These are phyloP conservation scores for Hypomyces rosellus DNA, from an alignment of 2,329 filamentous ascomycete genomes.

Conservation along the genomic window DNA sequence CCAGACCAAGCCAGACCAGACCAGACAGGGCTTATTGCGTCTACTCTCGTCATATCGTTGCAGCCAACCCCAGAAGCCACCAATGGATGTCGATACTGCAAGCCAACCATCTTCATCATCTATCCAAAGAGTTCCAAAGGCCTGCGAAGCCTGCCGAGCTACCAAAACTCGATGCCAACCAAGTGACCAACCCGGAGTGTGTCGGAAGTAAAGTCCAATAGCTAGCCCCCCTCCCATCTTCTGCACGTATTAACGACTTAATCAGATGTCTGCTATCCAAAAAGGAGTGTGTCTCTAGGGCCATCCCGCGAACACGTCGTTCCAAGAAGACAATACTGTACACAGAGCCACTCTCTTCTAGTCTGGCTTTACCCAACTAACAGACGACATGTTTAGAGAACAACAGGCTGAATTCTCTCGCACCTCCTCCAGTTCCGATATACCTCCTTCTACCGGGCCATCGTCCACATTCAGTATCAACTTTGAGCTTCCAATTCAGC, in stretches of 20 bases:
- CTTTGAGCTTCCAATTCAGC: conserved; percentile 38
- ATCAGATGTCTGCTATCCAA: conserved; percentile 46
- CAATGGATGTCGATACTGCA: too few relatives aligned
- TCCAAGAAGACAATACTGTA: conserved; percentile 32
- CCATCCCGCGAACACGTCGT: conserved; percentile 43
- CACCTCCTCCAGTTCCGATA: conserved; percentile 19
- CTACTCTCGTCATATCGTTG: too few relatives aligned
- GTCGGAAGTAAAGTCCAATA: conserved; percentile 37
- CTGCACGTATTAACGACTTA: neutral
- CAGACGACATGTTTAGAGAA: neutral
- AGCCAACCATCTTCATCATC: too few relatives aligned
- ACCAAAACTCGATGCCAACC: conserved; percentile 49
- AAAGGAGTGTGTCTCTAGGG: conserved; percentile 47
- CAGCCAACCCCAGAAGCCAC: too few relatives aligned
- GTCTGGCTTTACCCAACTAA: neutral
- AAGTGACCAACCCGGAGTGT: conserved; percentile 41
- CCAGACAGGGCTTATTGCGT: too few relatives aligned
- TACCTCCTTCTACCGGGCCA: conserved; percentile 23
- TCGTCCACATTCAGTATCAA: conserved; percentile 49
- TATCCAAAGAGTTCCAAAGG: conserved; percentile 29
- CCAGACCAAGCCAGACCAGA: too few relatives aligned
- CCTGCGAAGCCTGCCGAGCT: conserved; percentile 48
- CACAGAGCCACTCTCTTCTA: neutral
- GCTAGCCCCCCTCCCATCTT: neutral
- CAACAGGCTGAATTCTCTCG: conserved; percentile 13